Conservation (phyloP, 2,329 filamentous ascomycete genomes). For the Penicillium decumbens region DNA sequence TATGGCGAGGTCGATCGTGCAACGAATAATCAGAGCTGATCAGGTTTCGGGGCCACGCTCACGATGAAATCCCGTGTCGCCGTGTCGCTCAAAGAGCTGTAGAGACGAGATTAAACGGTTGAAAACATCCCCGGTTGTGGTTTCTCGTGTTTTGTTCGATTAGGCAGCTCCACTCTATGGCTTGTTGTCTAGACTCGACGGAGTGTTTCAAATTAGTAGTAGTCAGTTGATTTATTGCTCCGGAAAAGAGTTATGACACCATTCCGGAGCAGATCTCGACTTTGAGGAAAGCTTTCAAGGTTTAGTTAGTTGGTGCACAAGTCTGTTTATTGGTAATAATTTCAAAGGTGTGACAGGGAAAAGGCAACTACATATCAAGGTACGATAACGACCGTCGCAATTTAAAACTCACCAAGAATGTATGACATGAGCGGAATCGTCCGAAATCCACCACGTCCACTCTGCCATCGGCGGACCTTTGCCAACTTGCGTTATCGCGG, state of each 20-base stretch:
- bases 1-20: neutral
- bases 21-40: neutral
- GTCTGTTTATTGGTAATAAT: too few relatives aligned
- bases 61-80: neutral
- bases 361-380: too few relatives aligned
- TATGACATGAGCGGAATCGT: neutral
- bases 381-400: too few relatives aligned
- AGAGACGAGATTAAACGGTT: neutral
- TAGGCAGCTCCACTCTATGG: neutral
- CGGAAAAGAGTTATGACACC: neutral
- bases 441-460: neutral
- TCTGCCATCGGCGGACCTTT: neutral
- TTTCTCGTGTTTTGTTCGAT: neutral
- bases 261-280: neutral
- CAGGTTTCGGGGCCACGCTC: neutral
- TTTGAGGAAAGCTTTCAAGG: neutral
- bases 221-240: neutral
- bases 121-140: neutral
- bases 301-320: neutral
- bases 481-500: neutral
- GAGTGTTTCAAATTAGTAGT: neutral
- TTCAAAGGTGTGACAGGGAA: neutral
- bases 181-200: neutral
- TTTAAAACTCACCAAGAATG: too few relatives aligned
- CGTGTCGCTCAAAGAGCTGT: neutral